Percentiles rank a stretch among this genome's conserved stretches.
Evolutionary conservation across 2,329 filamentous ascomycete genomes (phyloP).

Genomic region (Colletotrichum viniferum): DNA sequence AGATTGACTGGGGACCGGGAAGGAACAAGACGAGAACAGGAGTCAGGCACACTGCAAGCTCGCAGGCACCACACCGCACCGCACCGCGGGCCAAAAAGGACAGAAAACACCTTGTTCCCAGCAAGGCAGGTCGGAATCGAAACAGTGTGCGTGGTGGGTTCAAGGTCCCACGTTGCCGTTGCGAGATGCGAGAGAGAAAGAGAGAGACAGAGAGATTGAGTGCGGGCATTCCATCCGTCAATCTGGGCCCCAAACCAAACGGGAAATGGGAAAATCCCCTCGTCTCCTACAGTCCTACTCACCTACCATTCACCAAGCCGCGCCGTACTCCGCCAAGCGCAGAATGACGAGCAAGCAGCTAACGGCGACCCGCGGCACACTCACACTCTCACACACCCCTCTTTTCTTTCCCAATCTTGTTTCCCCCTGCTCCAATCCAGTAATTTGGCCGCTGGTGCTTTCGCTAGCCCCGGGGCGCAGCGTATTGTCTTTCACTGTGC

Average conservation of each 20-base stretch:
- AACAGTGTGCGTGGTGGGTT: constrained; percentile 5
- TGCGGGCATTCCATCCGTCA: background rate
- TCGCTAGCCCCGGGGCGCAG: constrained; percentile 13
- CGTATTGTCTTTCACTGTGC: background rate
- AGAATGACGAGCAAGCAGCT: background rate
- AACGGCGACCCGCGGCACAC: background rate
- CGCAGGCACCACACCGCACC: background rate
- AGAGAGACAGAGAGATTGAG: background rate
- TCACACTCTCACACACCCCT: background rate
- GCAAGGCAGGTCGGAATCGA: constrained; percentile 15
- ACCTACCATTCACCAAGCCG: background rate
- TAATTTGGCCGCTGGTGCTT: constrained; percentile 2
- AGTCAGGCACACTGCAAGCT: background rate
- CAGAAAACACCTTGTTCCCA: constrained; percentile 2
- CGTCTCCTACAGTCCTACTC: background rate
- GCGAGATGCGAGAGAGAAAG: background rate
- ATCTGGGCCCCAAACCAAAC: background rate
- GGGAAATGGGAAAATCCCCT: background rate
- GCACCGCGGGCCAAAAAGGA: background rate
- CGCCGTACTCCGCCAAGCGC: background rate
- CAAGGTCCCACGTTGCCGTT: background rate
- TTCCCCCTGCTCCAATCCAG: constrained; percentile 8
- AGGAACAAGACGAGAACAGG: background rate
- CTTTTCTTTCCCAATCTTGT: background rate
- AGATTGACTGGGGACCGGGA: background rate